Base-by-base conservation (phyloP, 208 protist species). In the Trypanosoma vivax region DNA sequence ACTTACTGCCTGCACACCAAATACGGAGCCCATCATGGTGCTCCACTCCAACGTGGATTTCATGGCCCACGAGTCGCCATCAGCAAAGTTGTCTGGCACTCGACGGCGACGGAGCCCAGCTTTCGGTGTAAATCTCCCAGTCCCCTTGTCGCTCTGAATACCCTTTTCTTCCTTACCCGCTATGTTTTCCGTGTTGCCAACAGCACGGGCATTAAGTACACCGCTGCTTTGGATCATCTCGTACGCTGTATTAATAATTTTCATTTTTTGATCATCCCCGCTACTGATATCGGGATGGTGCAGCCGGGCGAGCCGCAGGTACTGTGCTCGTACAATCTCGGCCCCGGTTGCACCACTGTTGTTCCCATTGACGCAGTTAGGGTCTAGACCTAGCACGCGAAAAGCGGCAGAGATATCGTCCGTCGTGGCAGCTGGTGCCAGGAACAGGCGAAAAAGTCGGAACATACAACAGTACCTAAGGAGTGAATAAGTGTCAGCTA, bases 211-310 rank as follows among this genome's bases (percentile, higher is more conserved):
- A 18, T 68, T 65, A 13, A 90, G 43, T 6, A 87, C 73, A 30
- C 73, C 75, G 39, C 70, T 83, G 0, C 72, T 62, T 60, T 93
- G 85, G 33, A 96, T 71, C 16, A 89, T 54, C 46, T 93, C 84
- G 41, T 94, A 96, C 16, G 89, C 86, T 21, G 82, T 85, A 71
- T 96, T 96, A 55, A 96, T 70, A 24, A 84, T 65, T 35, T 86
- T 83, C 89, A 96, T 96, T 21, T 73, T 74, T 30, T 80, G 60
- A 55, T 89, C 80, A 50, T 90, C 85, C 21, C 89, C 89, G 50
- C 76, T 83, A 74, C 79, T 79, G 3, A 92, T 33, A 50, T 96
- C 89, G 7, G 89, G 89, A 65, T 96, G 89, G 66, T 94, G 84
- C 24, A 88, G 70, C 18, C 78, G 56, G 2, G 89, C 89, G 23